Evolutionary conservation across 139 green algal species (phyloP).

Genomic region (Picochlorum costavermella): DNA sequence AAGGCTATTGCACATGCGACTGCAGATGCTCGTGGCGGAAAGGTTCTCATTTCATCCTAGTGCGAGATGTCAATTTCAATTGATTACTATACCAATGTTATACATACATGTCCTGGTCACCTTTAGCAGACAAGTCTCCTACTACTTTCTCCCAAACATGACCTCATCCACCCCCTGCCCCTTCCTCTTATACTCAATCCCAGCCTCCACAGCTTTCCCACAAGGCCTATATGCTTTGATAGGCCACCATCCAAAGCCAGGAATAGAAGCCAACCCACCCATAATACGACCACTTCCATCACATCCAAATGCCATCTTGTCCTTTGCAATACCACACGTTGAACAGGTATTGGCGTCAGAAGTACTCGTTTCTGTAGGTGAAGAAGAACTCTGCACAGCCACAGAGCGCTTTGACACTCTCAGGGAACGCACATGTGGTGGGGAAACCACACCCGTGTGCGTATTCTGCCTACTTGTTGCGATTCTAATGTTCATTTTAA

Average conservation of each 20-base stretch:
- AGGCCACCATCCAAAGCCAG: conserved; percentile 73
- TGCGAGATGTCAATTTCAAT: background rate
- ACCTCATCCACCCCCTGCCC: conserved; percentile 74
- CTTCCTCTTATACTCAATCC: conserved; percentile 66
- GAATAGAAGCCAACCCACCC: conserved; percentile 62
- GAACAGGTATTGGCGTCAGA: conserved; percentile 12
- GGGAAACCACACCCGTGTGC: too few relatives aligned
- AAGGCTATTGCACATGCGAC: conserved; percentile 17
- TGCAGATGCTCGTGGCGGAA: conserved; percentile 20
- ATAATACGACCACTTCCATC: conserved; percentile 57
- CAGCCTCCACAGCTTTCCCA: conserved; percentile 35
- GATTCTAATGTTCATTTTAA: too few relatives aligned
- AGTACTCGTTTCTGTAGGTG: background rate
- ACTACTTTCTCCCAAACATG: conserved; percentile 47
- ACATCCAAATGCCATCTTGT: conserved; percentile 36
- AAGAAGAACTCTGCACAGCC: too few relatives aligned
- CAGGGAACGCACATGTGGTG: too few relatives aligned
- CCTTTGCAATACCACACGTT: conserved; percentile 30
- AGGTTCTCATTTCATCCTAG: conserved; percentile 26
- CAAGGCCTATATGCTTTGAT: conserved; percentile 85
- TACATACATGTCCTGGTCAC: background rate
- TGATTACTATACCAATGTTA: background rate
- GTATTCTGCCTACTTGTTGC: too few relatives aligned
- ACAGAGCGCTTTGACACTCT: too few relatives aligned
- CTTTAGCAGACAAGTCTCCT: background rate